Conservation (phyloP, 164 flowering plant species). For the Berberis thunbergii region DNA sequence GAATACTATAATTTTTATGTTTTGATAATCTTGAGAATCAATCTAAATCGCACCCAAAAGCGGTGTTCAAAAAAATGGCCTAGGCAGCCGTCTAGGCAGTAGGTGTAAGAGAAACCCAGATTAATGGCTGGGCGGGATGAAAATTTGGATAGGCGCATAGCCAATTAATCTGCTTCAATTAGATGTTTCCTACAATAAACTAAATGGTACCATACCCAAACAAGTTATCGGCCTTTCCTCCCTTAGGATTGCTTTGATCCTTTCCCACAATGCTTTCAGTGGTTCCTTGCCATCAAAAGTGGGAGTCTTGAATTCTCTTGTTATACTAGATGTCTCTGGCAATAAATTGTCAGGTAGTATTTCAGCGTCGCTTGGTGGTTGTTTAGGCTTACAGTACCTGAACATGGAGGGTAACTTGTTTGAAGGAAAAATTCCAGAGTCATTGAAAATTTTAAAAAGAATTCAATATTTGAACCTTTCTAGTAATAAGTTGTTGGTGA, state of each 20-base stretch:
- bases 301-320: background rate
- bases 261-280: background rate
- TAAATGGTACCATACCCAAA: constrained; percentile 3
- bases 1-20: no score
- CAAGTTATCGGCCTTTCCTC: background rate
- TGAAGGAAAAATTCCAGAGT: background rate
- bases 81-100: no score
- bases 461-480: background rate
- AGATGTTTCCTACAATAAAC: background rate
- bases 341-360: background rate
- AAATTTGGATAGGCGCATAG: no score
- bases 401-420: background rate
- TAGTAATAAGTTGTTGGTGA: constrained; percentile 1
- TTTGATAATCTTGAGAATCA: no score
- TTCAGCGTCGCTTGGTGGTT: background rate
- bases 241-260: background rate
- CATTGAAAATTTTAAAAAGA: constrained; percentile 1
- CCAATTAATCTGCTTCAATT: background rate
- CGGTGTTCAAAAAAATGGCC: no score
- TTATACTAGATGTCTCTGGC: background rate
- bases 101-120: no score
- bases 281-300: constrained; percentile 1
- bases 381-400: no score
- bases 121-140: no score
- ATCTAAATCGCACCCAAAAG: no score